phyloP scores from a whole-genome alignment of 495 filamentous ascomycete genomes.

The Hypoxylon subgilvum region DNA sequence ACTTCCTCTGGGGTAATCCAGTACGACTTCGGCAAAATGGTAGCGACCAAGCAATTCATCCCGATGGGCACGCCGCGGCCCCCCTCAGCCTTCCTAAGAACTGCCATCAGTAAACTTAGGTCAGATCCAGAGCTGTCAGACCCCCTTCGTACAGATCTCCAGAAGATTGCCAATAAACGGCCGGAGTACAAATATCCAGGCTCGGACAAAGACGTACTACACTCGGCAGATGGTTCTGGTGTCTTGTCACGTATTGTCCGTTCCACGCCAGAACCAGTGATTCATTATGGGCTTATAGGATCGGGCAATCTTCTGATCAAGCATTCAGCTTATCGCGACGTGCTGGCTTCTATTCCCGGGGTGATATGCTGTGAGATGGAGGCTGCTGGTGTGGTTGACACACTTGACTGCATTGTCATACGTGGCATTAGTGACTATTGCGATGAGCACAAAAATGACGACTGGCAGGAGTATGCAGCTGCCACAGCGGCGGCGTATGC shows the following conservation, averaged over 20 bases:
- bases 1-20: slow-evolving; percentile 44
- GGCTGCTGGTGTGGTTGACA: slow-evolving; percentile 29
- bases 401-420: slow-evolving; percentile 40
- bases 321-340: slow-evolving; percentile 13
- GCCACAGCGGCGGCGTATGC: slow-evolving; percentile 33
- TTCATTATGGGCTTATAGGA: slow-evolving; percentile 51
- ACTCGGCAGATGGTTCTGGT: background rate
- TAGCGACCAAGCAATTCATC: background rate
- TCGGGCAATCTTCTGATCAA: slow-evolving; percentile 46
- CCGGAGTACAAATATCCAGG: background rate
- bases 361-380: slow-evolving; percentile 35
- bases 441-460: slow-evolving; percentile 45
- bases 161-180: background rate
- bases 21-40: slow-evolving; percentile 43
- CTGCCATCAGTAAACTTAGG: background rate
- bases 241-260: background rate
- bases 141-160: background rate
- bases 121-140: background rate
- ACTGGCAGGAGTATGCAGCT: slow-evolving; percentile 34
- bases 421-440: slow-evolving; percentile 52
- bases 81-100: background rate
- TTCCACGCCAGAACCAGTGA: background rate
- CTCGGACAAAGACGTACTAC: background rate
- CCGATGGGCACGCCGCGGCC: too few relatives aligned
- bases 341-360: background rate